phyloP scores from a whole-genome alignment of 2,329 filamentous ascomycete species.

The Helotiales sp. region DNA sequence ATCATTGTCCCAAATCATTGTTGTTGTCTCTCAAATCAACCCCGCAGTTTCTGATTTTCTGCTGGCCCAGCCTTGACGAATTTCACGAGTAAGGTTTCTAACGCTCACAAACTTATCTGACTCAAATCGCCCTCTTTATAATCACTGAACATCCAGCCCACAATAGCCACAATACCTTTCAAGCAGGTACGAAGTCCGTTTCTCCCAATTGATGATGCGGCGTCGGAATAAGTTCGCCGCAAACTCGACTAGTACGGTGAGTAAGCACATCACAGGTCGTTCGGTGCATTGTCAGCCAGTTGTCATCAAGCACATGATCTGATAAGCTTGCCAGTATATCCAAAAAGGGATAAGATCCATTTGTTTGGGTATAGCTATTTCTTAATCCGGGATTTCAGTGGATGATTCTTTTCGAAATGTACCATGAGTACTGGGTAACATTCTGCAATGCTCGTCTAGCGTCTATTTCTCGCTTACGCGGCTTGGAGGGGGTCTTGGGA shows the following conservation, averaged over 20 bases:
- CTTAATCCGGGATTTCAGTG: background rate
- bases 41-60: too few relatives aligned
- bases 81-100: too few relatives aligned
- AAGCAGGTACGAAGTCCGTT: background rate
- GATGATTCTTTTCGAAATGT: background rate
- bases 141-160: background rate
- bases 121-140: background rate
- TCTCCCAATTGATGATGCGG: background rate
- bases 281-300: slow-evolving; percentile 2
- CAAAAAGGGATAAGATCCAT: too few relatives aligned
- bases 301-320: background rate
- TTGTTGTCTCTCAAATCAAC: too few relatives aligned
- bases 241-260: slow-evolving; percentile 3
- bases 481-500: background rate
- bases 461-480: background rate
- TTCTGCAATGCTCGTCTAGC: too few relatives aligned
- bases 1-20: too few relatives aligned
- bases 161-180: background rate
- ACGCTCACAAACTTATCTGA: background rate
- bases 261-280: slow-evolving; percentile 8
- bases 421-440: too few relatives aligned
- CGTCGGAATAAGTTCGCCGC: background rate
- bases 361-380: background rate
- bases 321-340: background rate
- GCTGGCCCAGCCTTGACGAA: background rate